phyloP scores from a whole-genome alignment of 192 early-diverging fungal genomes.

The Entophlyctis luteolus region DNA sequence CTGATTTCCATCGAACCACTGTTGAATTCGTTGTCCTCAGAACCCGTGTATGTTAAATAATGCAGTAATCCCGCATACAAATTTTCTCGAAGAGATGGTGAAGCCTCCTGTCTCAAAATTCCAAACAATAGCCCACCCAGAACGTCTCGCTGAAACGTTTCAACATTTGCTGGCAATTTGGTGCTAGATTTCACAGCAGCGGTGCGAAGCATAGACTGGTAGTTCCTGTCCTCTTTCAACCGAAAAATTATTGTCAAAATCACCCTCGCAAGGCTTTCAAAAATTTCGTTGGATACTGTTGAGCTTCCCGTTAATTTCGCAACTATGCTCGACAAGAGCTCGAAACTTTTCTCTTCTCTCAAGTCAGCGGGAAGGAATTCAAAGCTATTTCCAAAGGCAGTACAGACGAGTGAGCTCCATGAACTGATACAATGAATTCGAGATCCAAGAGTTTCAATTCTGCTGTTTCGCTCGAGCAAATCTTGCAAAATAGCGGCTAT shows the following conservation, averaged over 20 bases:
- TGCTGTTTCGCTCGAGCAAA: slow-evolving; percentile 70
- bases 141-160: background rate
- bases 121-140: slow-evolving; percentile 56
- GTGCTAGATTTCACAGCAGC: slow-evolving; percentile 13
- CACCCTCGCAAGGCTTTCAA: slow-evolving; percentile 52
- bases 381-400: slow-evolving; percentile 63
- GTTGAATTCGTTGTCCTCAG: slow-evolving; percentile 17
- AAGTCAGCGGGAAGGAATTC: slow-evolving; percentile 58
- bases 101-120: slow-evolving; percentile 54
- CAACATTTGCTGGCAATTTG: background rate
- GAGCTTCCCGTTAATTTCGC: slow-evolving; percentile 47
- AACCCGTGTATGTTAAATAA: slow-evolving; percentile 62
- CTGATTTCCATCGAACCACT: background rate
- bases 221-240: slow-evolving; percentile 53
- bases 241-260: slow-evolving; percentile 55
- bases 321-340: slow-evolving; percentile 66
- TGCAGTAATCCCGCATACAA: slow-evolving; percentile 73
- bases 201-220: slow-evolving; percentile 48
- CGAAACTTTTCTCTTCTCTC: slow-evolving; percentile 57
- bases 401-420: slow-evolving; percentile 79
- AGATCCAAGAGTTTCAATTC: slow-evolving; percentile 64
- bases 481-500: slow-evolving; percentile 58
- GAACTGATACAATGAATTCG: slow-evolving; percentile 65
- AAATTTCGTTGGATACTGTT: slow-evolving; percentile 42
- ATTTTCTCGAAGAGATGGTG: slow-evolving; percentile 67